Evolutionary conservation across 2,329 filamentous ascomycete species (phyloP).

Genomic region (Claviceps sp.): DNA sequence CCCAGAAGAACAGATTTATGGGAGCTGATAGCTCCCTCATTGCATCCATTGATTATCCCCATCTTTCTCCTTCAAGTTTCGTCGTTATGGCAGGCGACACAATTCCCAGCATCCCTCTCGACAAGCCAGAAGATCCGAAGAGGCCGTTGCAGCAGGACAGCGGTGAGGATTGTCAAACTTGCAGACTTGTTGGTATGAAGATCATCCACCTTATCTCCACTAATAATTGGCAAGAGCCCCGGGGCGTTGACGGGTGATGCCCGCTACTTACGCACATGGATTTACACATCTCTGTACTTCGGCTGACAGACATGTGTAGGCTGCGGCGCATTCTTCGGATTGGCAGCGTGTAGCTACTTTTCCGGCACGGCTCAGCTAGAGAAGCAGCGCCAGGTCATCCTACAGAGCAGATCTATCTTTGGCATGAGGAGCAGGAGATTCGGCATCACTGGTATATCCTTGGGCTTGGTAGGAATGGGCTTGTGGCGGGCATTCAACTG

Average conservation of each 20-base stretch:
- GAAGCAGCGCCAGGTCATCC: conserved; percentile 49
- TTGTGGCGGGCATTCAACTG: conserved; percentile 50
- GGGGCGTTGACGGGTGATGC: too few species aligned
- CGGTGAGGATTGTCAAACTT: conserved; percentile 55
- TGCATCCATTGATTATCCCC: too few species aligned
- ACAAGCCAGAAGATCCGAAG: conserved; percentile 49
- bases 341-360: conserved; percentile 65
- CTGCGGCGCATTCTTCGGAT: conserved; percentile 59
- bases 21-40: too few species aligned
- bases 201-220: neutral
- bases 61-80: too few species aligned
- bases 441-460: conserved; percentile 54
- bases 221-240: too few species aligned
- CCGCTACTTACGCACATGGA: too few species aligned
- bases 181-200: conserved; percentile 54
- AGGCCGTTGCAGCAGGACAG: conserved; percentile 42
- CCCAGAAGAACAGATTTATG: too few species aligned
- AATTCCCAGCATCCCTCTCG: conserved; percentile 37
- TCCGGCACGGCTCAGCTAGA: conserved; percentile 61
- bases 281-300: neutral
- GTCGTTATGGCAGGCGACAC: conserved; percentile 23
- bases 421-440: conserved; percentile 57
- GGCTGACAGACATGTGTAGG: conserved; percentile 32
- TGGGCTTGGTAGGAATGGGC: conserved; percentile 55
- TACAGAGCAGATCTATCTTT: conserved; percentile 56